phyloP scores from a whole-genome alignment of 2,329 filamentous ascomycete species.

The Huntiella abstrusa region DNA sequence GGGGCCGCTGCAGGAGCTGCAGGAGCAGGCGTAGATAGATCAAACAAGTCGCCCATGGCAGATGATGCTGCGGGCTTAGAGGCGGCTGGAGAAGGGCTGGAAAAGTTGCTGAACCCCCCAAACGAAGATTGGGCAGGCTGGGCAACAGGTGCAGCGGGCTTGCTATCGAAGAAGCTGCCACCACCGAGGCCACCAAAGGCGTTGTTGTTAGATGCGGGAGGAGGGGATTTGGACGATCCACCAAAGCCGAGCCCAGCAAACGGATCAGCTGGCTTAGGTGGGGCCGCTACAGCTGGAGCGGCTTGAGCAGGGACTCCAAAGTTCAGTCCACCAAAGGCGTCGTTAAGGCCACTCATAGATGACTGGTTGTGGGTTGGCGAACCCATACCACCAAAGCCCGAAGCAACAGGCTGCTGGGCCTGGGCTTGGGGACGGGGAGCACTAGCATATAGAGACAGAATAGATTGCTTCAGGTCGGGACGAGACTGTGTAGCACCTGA shows the following conservation, averaged over 20 bases:
- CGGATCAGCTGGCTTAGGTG: slow-evolving; percentile 30
- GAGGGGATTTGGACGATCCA: slow-evolving; percentile 17
- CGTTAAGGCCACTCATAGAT: slow-evolving; percentile 46
- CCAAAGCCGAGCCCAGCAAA: slow-evolving; percentile 41
- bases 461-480: slow-evolving; percentile 92
- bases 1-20: slow-evolving; percentile 25
- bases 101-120: slow-evolving; percentile 48
- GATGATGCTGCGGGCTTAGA: slow-evolving; percentile 31
- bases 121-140: slow-evolving; percentile 32
- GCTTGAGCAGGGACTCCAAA: slow-evolving; percentile 17
- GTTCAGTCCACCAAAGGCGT: slow-evolving; percentile 45
- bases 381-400: slow-evolving; percentile 47
- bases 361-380: slow-evolving; percentile 37
- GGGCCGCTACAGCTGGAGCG: slow-evolving; percentile 17
- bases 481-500: slow-evolving; percentile 48
- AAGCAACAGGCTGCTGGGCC: slow-evolving; percentile 36
- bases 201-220: slow-evolving; percentile 19
- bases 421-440: slow-evolving; percentile 48
- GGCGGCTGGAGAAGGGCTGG: slow-evolving; percentile 26
- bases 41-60: slow-evolving; percentile 63
- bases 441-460: slow-evolving; percentile 82
- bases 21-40: slow-evolving; percentile 41
- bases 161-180: slow-evolving; percentile 67
- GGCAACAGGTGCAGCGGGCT: slow-evolving; percentile 23
- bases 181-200: slow-evolving; percentile 40